Percentiles rank a stretch among this genome's conserved stretches.
Conservation (phyloP, 768 basidiomycete species). For the Trametes cinnabarina region DNA sequence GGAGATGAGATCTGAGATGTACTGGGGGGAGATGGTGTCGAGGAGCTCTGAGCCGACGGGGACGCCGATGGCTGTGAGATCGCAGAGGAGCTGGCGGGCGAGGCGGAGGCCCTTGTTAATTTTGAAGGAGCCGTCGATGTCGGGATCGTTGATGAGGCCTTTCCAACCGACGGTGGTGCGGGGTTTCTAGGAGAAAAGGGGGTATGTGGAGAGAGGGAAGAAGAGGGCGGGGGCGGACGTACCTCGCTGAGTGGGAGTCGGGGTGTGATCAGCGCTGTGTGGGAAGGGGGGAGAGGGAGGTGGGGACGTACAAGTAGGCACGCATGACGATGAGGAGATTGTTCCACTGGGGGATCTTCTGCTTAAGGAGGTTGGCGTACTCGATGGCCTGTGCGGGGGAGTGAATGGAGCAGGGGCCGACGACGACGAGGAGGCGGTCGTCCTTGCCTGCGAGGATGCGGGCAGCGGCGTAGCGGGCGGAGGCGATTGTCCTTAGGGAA, state of each 20-base stretch:
- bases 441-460: slow-evolving; percentile 81
- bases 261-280: slow-evolving; percentile 11
- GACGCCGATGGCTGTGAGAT: slow-evolving; percentile 84
- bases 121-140: slow-evolving; percentile 90
- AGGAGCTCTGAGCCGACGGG: slow-evolving; percentile 95
- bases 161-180: slow-evolving; percentile 98
- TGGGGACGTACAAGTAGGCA: slow-evolving; percentile 81
- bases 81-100: slow-evolving; percentile 85
- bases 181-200: slow-evolving; percentile 63
- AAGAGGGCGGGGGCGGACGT: background rate
- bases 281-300: slow-evolving; percentile 11
- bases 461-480: slow-evolving; percentile 76
- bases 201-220: too few relatives aligned
- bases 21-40: slow-evolving; percentile 83
- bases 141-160: slow-evolving; percentile 91
- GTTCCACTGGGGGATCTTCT: slow-evolving; percentile 61
- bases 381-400: slow-evolving; percentile 80
- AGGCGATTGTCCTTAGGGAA: slow-evolving; percentile 74
- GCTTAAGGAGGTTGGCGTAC: slow-evolving; percentile 73
- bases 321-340: slow-evolving; percentile 94
- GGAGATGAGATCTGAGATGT: slow-evolving; percentile 76
- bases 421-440: slow-evolving; percentile 83
- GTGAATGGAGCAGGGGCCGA: slow-evolving; percentile 97
- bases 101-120: slow-evolving; percentile 96
- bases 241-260: slow-evolving; percentile 40